Conservation (phyloP, 345 rosid species). For the Hibiscus trionum region DNA sequence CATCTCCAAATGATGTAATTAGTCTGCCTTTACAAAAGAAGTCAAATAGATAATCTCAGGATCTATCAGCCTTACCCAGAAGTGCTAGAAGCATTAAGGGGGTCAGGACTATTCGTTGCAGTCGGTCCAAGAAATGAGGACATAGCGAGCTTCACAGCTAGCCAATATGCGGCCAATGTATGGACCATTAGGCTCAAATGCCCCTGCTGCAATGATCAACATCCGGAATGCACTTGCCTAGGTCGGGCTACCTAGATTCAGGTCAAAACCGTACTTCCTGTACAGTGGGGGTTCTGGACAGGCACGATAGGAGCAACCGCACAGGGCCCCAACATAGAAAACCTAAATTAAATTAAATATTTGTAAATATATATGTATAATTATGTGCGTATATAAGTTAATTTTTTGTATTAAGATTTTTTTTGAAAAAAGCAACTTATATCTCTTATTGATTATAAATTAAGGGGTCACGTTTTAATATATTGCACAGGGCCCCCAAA, state of each 20-base stretch:
- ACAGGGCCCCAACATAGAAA: too few species aligned
- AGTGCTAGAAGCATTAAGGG: conserved; percentile 26
- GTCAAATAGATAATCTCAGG: conserved; percentile 16
- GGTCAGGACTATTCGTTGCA: conserved; percentile 14
- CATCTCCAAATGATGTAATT: conserved; percentile 27
- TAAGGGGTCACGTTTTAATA: too few species aligned
- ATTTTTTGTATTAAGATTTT: too few species aligned
- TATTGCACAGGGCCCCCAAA: too few species aligned
- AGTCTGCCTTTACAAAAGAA: conserved; percentile 17
- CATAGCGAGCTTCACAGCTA: conserved; percentile 11
- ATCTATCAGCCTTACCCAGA: conserved; percentile 29
- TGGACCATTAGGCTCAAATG: conserved; percentile 8
- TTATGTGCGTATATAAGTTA: too few species aligned
- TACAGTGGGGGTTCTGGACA: too few species aligned
- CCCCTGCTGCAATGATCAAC: conserved; percentile 25
- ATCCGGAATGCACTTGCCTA: conserved; percentile 14
- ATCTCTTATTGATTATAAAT: too few species aligned
- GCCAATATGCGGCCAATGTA: conserved; percentile 14
- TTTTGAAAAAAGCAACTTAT: too few species aligned
- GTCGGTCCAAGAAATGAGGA: conserved; percentile 30
- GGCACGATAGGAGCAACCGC: too few species aligned
- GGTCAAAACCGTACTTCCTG: conserved; percentile 22
- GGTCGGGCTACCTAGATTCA: conserved; percentile 6
- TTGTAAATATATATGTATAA: too few species aligned
- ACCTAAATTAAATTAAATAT: too few species aligned